phyloP scores from a whole-genome alignment of 805 yeast genomes.

The Zygosaccharomyces gambellarensis region DNA sequence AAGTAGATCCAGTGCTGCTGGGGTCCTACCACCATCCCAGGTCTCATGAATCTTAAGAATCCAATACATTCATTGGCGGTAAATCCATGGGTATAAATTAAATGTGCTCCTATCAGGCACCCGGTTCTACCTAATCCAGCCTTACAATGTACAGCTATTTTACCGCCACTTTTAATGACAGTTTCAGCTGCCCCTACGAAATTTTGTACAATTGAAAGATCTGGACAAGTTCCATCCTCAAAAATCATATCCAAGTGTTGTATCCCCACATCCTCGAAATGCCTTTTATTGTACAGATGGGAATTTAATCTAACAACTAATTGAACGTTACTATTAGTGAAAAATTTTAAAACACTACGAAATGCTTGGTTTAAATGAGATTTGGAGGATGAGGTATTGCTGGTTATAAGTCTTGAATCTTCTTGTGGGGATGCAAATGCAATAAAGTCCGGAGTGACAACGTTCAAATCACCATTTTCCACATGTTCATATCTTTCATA shows the following conservation, averaged over 20 bases:
- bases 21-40: conserved; percentile 99
- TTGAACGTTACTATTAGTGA: conserved; percentile 67
- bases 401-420: conserved; percentile 35
- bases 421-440: conserved; percentile 98
- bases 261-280: conserved; percentile 77
- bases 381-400: conserved; percentile 18
- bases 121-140: conserved; percentile 99
- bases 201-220: conserved; percentile 85
- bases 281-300: conserved; percentile 78
- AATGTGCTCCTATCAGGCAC: conserved; percentile 93
- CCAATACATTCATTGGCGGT: conserved; percentile 97
- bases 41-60: conserved; percentile 91
- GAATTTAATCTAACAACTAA: conserved; percentile 90
- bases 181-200: conserved; percentile 95
- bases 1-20: conserved; percentile 98
- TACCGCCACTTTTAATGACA: conserved; percentile 77
- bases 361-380: conserved; percentile 63
- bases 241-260: conserved; percentile 93
- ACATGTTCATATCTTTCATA: conserved; percentile 93
- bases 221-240: conserved; percentile 98
- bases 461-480: conserved; percentile 94
- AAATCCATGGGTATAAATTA: conserved; percentile 93
- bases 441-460: conserved; percentile 84
- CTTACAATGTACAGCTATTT: conserved; percentile 97
- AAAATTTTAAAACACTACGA: conserved; percentile 73